Conservation (phyloP, 1,139 yeast species). For the Yamadazyma siamensis region DNA sequence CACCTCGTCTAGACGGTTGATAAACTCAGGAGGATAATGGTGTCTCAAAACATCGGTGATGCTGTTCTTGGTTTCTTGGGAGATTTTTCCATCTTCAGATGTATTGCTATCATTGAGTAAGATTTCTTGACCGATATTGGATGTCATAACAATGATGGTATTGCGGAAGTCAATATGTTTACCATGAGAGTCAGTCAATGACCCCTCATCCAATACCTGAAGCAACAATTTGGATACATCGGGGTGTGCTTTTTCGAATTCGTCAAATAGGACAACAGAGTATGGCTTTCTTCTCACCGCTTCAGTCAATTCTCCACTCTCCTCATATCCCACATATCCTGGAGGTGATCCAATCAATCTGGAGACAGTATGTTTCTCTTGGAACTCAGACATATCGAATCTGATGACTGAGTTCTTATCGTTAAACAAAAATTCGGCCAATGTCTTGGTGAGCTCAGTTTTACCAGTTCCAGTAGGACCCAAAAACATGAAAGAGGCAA, state of each 20-base stretch:
- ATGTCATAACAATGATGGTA: conserved; percentile 95
- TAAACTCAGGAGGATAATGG: conserved; percentile 88
- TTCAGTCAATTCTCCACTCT: conserved; percentile 93
- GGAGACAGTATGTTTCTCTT: conserved; percentile 87
- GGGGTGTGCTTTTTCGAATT: conserved; percentile 94
- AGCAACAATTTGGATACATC: conserved; percentile 84
- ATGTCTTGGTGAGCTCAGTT: conserved; percentile 87
- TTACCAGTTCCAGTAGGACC: conserved; percentile 99
- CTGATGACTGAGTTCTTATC: conserved; percentile 82
- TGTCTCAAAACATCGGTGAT: conserved; percentile 67
- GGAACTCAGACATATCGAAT: conserved; percentile 97
- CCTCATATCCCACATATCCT: conserved; percentile 95
- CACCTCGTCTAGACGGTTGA: conserved; percentile 89
- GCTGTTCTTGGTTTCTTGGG: conserved; percentile 46
- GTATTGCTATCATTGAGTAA: conserved; percentile 57
- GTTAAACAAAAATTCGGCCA: conserved; percentile 88
- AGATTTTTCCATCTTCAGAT: conserved; percentile 44
- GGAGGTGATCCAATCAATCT: conserved; percentile 97
- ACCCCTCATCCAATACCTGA: conserved; percentile 94
- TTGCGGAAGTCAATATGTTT: conserved; percentile 90
- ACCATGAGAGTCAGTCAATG: conserved; percentile 91
- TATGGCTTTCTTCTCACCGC: conserved; percentile 95
- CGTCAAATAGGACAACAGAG: conserved; percentile 89
- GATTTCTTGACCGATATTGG: conserved; percentile 92
- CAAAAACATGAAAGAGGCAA: conserved; percentile 90